Conservation (phyloP, 1,139 yeast species). For the Kodamaea fungicola region DNA sequence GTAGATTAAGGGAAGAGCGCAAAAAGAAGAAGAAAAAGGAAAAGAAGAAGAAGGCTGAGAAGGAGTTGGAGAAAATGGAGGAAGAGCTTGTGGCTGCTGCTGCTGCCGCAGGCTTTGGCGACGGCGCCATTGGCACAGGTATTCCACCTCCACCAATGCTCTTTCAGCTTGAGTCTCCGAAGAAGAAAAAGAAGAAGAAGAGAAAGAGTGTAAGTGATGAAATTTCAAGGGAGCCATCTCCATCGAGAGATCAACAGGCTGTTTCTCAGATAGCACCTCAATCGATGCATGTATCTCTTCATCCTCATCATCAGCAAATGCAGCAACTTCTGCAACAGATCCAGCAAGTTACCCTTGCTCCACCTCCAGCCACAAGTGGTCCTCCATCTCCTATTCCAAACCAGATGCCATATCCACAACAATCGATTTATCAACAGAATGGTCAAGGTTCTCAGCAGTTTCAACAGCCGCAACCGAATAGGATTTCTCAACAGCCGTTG, state of each 20-base stretch:
- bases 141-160: slow-evolving; percentile 11
- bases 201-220: slow-evolving; percentile 7
- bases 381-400: slow-evolving; percentile 1
- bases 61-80: slow-evolving; percentile 14
- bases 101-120: slow-evolving; percentile 13
- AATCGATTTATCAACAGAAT: background rate
- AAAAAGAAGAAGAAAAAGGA: slow-evolving; percentile 18
- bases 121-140: slow-evolving; percentile 10
- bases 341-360: background rate
- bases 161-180: slow-evolving; percentile 12
- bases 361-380: background rate
- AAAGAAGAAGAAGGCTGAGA: slow-evolving; percentile 16
- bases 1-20: slow-evolving; percentile 12
- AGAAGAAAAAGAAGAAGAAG: slow-evolving; percentile 14
- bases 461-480: background rate
- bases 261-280: slow-evolving; percentile 1
- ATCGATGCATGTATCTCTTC: background rate
- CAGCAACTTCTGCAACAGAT: slow-evolving; percentile 2
- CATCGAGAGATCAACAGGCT: slow-evolving; percentile 1
- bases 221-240: slow-evolving; percentile 1
- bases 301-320: slow-evolving; percentile 1
- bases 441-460: background rate
- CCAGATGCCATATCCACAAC: slow-evolving; percentile 2
- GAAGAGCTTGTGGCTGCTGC: slow-evolving; percentile 24
- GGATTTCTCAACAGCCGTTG: background rate